Evolutionary conservation across 2,329 filamentous ascomycete species (phyloP), one percentile per base, ranked within the genome.

Genomic region (Verticillium zaregamsianum): DNA sequence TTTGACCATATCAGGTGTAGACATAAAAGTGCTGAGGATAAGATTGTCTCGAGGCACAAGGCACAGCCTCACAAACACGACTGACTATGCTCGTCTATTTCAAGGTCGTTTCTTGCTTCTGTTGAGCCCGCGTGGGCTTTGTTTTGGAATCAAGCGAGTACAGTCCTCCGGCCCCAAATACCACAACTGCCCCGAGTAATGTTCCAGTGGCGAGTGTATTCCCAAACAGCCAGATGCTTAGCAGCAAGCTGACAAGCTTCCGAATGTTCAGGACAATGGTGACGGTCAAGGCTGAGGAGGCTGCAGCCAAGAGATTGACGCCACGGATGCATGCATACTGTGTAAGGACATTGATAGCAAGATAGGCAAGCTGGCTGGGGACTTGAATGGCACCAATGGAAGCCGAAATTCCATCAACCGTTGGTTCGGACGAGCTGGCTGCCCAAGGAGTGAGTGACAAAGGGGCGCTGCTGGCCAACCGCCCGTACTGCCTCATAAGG

Each of bases 231-330:
- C 93, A 94, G 63, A 98, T 96, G 68, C 93, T 97, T 62, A 98
- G 75, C 64, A 98, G 79, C 64, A 98, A 84, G 69, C 93, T 97
- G 61, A 97, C 90, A 23, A 99, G 81, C 76, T 99, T 99, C 68
- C 95, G 86, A 63, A 99, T 91, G 73, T 98, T 99, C 63, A 99
- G 82, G 57, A 98, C 93, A 68, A 99, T 96, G 1, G 94, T 97
- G 28, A 99, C 95, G 0, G 95, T 98, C 61, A 99, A 83, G 0
- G 95, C 96, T 3, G 93, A 94, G 3, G 92, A 92, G 60, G 89
- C 90, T 0, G 94, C 91, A 1, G 92, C 93, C 5, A 99, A 82
- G n/a, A 97, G 84, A 68, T 98, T 98, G 62, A 99, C 95, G 2
- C 95, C 95, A 3, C 93, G 90, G 66, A 99, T 98, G 74, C 95